Evolutionary conservation across 768 basidiomycete genomes (phyloP).

Genomic region (Hygrocybe coccinea): DNA sequence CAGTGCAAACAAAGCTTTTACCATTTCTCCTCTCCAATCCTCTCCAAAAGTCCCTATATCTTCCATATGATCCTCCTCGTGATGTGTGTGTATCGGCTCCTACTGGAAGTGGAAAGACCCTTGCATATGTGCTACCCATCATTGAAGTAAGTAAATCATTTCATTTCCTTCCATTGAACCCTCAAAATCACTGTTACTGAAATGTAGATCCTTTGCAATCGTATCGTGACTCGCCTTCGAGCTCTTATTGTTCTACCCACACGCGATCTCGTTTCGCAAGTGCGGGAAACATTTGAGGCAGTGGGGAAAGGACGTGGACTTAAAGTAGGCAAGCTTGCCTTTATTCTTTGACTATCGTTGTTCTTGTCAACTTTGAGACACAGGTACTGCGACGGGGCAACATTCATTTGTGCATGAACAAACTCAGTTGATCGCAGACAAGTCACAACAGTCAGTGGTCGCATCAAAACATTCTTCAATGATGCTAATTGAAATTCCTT

Average conservation of each 20-base stretch:
- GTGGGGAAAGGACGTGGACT: constrained; percentile 80
- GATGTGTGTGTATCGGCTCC: constrained; percentile 96
- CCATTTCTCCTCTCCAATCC: constrained; percentile 64
- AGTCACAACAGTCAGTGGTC: constrained; percentile 43
- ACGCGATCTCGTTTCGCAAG: constrained; percentile 87
- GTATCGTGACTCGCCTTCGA: constrained; percentile 77
- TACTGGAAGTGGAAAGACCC: constrained; percentile 95
- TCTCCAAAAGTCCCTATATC: constrained; percentile 48
- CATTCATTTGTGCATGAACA: constrained; percentile 94
- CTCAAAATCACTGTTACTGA: not conserved
- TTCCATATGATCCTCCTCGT: constrained; percentile 57
- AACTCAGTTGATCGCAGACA: constrained; percentile 65
- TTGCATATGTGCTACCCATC: constrained; percentile 93
- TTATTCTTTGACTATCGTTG: not conserved
- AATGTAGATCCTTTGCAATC: constrained; percentile 60
- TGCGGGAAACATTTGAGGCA: constrained; percentile 86
- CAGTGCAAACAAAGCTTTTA: constrained; percentile 86
- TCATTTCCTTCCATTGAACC: not conserved
- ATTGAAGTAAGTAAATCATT: constrained; percentile 56
- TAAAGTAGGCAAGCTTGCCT: constrained; percentile 48
- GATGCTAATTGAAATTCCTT: not conserved
- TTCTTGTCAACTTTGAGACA: constrained; percentile 24
- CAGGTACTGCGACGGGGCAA: constrained; percentile 85
- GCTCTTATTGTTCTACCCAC: constrained; percentile 91
- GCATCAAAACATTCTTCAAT: not conserved